These are phyloP conservation scores for Lagenidium giganteum DNA, from an alignment of 352 stramenopile genomes.

Conservation along the genomic window DNA sequence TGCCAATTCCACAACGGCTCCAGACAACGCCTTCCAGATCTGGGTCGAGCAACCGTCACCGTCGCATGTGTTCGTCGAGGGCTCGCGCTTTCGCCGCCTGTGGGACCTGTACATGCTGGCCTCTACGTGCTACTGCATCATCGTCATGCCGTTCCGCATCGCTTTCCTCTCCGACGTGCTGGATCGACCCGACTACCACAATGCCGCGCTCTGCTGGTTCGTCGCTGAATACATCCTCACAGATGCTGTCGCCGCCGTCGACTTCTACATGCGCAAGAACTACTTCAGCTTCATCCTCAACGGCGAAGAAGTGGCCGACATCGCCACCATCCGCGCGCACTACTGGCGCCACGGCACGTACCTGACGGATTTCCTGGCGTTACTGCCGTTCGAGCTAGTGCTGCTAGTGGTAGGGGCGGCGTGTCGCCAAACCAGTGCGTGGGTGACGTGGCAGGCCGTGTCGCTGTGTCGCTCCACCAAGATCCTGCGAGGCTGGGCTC, in stretches of 20 bases:
- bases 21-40: too few relatives aligned
- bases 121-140: conserved; percentile 50
- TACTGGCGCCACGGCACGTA: conserved; percentile 48
- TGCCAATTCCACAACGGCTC: too few relatives aligned
- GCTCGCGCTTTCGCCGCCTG: conserved; percentile 35
- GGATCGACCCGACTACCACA: conserved; percentile 20
- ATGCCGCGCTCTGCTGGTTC: conserved; percentile 32
- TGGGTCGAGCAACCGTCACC: conserved; percentile 7
- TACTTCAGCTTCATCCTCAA: conserved; percentile 22
- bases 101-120: conserved; percentile 51
- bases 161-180: conserved; percentile 48
- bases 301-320: conserved; percentile 12
- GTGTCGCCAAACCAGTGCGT: conserved; percentile 4
- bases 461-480: conserved; percentile 45
- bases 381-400: conserved; percentile 51
- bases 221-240: conserved; percentile 45
- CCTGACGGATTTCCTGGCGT: conserved; percentile 39
- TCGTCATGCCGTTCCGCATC: conserved; percentile 50
- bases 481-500: conserved; percentile 41
- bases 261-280: conserved; percentile 22
- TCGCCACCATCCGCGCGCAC: conserved; percentile 19
- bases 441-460: conserved; percentile 39
- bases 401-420: conserved; percentile 9
- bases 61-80: conserved; percentile 21
- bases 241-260: conserved; percentile 34